A percentile compares a stretch with the other conserved stretches of the same genome.
Evolutionary conservation across 495 filamentous ascomycete genomes (phyloP).

Genomic region (Podospora fimiseda): DNA sequence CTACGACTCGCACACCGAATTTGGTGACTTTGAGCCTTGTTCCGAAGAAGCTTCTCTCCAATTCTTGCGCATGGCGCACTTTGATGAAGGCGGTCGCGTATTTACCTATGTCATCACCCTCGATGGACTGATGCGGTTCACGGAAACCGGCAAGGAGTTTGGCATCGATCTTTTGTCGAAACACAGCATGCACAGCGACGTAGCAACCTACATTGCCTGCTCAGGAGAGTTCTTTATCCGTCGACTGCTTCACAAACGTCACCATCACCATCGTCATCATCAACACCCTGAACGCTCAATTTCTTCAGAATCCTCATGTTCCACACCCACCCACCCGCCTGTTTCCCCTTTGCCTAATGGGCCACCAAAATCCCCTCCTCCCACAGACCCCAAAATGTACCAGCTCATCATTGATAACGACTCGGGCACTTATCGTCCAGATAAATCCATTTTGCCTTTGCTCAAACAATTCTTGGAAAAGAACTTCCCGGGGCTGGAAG

Average conservation of each 20-base stretch:
- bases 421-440: constrained; percentile 86
- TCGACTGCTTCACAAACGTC: constrained; percentile 34
- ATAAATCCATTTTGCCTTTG: constrained; percentile 61
- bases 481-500: constrained; percentile 67
- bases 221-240: constrained; percentile 91
- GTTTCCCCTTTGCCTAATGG: constrained; percentile 26
- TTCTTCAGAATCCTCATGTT: constrained; percentile 6
- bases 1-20: constrained; percentile 65
- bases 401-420: constrained; percentile 93
- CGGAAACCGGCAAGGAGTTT: constrained; percentile 91
- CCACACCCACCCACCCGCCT: constrained; percentile 13
- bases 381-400: constrained; percentile 59
- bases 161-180: constrained; percentile 87
- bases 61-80: constrained; percentile 81
- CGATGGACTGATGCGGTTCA: constrained; percentile 80
- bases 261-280: background rate
- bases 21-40: constrained; percentile 48
- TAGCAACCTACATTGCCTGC: constrained; percentile 82
- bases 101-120: constrained; percentile 91
- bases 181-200: constrained; percentile 92
- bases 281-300: too few species aligned
- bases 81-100: constrained; percentile 74
- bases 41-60: constrained; percentile 61
- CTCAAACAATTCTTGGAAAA: constrained; percentile 60
- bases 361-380: constrained; percentile 36